These are phyloP conservation scores for Zostera marina DNA, from an alignment of 116 monocot species.

Conservation along the genomic window DNA sequence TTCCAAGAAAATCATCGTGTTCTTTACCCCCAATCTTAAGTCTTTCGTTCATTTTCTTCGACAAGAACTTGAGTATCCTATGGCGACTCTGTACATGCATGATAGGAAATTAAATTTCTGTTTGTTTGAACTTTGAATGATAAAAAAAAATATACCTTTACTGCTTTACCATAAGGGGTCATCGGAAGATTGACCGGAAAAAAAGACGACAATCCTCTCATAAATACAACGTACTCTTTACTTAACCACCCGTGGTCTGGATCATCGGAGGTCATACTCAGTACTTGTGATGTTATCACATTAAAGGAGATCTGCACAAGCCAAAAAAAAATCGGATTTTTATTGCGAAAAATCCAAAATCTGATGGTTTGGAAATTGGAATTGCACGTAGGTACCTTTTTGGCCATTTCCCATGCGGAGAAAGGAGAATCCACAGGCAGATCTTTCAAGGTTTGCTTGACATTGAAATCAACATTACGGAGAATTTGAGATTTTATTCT, in stretches of 20 bases:
- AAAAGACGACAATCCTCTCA: constrained; percentile 86
- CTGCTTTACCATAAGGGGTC: constrained; percentile 84
- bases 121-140: too few species aligned
- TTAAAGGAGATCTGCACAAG: constrained; percentile 68
- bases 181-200: constrained; percentile 74
- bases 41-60: constrained; percentile 54
- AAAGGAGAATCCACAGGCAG: constrained; percentile 20
- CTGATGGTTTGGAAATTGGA: not conserved
- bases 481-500: constrained; percentile 22
- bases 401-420: constrained; percentile 27
- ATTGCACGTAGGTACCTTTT: constrained; percentile 16
- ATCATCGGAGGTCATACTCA: constrained; percentile 71
- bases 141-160: too few species aligned
- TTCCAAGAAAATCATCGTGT: constrained; percentile 61
- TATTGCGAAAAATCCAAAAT: not conserved
- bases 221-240: constrained; percentile 74
- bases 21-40: constrained; percentile 7
- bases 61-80: constrained; percentile 52
- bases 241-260: constrained; percentile 51
- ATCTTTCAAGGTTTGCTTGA: constrained; percentile 15
- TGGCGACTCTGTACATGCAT: constrained; percentile 39
- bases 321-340: not conserved
- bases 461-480: constrained; percentile 27
- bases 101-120: too few species aligned
- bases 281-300: constrained; percentile 80